A percentile compares a stretch with the other conserved stretches of the same genome.
phyloP scores from a whole-genome alignment of 352 stramenopile genomes.

The Globisporangium yorkense region DNA sequence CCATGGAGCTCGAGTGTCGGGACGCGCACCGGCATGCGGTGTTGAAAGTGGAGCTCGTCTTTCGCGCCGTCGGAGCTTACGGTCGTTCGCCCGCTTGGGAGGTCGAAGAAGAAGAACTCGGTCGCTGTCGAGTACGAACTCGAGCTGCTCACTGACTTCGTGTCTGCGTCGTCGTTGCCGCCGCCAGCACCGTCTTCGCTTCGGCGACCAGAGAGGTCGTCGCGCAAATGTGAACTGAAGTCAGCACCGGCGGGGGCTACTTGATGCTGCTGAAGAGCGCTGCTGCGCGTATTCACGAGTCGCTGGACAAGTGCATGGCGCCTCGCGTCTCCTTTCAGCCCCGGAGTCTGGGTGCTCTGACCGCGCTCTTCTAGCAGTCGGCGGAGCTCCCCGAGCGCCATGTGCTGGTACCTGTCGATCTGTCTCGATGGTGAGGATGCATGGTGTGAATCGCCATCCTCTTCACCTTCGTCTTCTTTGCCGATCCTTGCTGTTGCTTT shows the following conservation, averaged over 20 bases:
- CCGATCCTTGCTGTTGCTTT: neutral
- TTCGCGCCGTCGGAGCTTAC: too few relatives aligned
- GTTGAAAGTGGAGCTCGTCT: neutral
- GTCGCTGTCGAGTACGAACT: conserved; percentile 32
- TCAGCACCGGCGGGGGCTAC: neutral
- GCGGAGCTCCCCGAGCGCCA: conserved; percentile 29
- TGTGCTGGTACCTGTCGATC: conserved; percentile 7
- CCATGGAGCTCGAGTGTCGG: neutral
- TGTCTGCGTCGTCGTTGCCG: conserved; percentile 11
- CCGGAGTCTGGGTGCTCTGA: conserved; percentile 34
- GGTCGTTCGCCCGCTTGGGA: conserved; percentile 2
- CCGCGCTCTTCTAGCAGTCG: conserved; percentile 23
- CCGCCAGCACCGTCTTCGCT: conserved; percentile 3
- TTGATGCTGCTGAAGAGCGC: neutral
- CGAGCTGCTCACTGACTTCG: conserved; percentile 22
- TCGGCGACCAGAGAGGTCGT: neutral
- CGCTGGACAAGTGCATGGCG: conserved; percentile 38
- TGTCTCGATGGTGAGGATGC: neutral
- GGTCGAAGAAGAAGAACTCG: conserved; percentile 44
- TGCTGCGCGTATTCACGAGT: conserved; percentile 19
- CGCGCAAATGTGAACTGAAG: neutral
- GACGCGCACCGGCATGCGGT: neutral
- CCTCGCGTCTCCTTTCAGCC: conserved; percentile 35
- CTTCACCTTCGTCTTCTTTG: neutral
- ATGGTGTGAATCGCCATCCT: neutral